Conservation (phyloP, 1,284 basidiomycete genomes). For the Polyporus tsugae region DNA sequence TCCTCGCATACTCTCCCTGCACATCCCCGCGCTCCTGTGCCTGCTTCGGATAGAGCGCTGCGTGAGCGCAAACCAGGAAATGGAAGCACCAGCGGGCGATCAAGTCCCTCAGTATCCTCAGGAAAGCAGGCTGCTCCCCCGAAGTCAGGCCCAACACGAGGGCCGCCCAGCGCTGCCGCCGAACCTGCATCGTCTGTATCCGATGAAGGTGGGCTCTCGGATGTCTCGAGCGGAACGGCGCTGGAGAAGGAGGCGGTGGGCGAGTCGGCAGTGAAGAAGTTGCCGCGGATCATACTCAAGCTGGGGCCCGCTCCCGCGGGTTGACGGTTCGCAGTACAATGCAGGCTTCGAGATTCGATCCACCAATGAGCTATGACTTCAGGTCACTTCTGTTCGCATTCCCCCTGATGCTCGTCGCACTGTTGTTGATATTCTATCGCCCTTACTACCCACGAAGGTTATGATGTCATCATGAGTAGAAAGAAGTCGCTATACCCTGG, state of each 20-base stretch:
- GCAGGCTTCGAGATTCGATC: background rate
- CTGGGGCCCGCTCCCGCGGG: conserved; percentile 34
- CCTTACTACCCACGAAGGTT: background rate
- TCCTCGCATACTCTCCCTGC: conserved; percentile 38
- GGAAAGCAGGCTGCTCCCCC: conserved; percentile 15
- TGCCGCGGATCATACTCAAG: conserved; percentile 41
- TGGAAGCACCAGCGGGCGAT: conserved; percentile 19
- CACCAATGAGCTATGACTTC: background rate
- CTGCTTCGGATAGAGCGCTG: conserved; percentile 59
- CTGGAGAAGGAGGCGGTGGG: conserved; percentile 19
- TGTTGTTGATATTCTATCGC: background rate
- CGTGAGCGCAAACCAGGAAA: conserved; percentile 60
- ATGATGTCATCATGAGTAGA: conserved; percentile 4
- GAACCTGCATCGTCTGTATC: conserved; percentile 15
- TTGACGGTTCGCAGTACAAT: conserved; percentile 6
- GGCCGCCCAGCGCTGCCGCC: background rate
- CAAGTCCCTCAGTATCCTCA: conserved; percentile 28
- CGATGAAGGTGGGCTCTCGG: conserved; percentile 29
- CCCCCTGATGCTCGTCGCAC: background rate
- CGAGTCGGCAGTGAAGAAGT: conserved; percentile 33
- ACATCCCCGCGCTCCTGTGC: conserved; percentile 36
- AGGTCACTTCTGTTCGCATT: background rate
- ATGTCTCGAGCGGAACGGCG: conserved; percentile 16
- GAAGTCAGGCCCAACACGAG: conserved; percentile 14
- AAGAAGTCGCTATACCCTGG: background rate